Evolutionary conservation across 2,329 filamentous ascomycete species (phyloP), one percentile per base, ranked within the genome.

Genomic region (Parastagonospora nodorum): DNA sequence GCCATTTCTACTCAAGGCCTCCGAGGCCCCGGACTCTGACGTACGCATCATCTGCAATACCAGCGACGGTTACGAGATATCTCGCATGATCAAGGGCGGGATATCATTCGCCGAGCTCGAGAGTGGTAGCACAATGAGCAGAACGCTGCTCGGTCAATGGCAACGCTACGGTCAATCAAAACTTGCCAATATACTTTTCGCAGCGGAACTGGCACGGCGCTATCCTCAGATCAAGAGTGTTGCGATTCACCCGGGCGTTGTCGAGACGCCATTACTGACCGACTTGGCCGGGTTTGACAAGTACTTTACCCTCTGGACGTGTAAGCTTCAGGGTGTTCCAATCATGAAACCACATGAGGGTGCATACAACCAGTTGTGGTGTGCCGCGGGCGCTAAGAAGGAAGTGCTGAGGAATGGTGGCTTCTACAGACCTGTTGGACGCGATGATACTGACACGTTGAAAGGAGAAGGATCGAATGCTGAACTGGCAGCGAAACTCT

Each of bases 131-230:
- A 61, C 42, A 3, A 58, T 60, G 45, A 45, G 42, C 15, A 43
- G 45, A 8, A 51, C 39, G 4, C 61, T 48, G 68, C 70, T 10
- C 50, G 64, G 12, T 69, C 63, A 42, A 24, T 39, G 35, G 33
- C 47, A 50, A 5, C 71, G 77, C 9, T 81, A 81, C 61, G 76
- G 74, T 5, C 75, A 79, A 10, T 37, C 35, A 8, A 81, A 81
- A 53, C 68, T 80, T 8, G 78, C 78, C 12, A 79, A 79, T 38
- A 64, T 80, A 8, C 69, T 80, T 2, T 78, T 74, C 54, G 64
- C 75, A 0, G 52, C 64, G 4, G 66, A 75, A 41, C 64, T 79
- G n/a, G 74, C 76, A 3, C 48, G 60, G 8, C 67, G 66, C 1
- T 75, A 79, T 50, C 78, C 78, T 2, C 39, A 63, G 5, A 68